Evolutionary conservation across 192 early-diverging fungal genomes (phyloP), one percentile per base, ranked within the genome.

Genomic region (Gigaspora rosea): DNA sequence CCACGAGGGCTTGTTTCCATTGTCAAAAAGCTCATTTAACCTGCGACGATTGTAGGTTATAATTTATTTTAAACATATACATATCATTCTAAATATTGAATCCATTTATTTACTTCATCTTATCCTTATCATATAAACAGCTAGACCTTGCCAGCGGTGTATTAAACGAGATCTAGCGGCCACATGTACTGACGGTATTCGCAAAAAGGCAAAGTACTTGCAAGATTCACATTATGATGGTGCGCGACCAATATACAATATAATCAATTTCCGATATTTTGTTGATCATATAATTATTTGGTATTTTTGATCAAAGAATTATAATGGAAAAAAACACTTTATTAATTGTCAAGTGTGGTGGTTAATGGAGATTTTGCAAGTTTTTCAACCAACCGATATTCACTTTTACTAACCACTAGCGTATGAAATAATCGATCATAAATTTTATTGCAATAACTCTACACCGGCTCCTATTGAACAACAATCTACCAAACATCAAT

Each of bases 121-220:
- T 57, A 48, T 47, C n/a, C 46, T 66, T 68, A 3, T 74, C 61
- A 57, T 51, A n/a, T 56, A 36, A 36, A 20, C 50, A 89, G 88
- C 85, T 57, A 91, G 96, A 22, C 96, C 96, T 47, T 98, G 96
- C 76, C 86, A 86, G 47, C 91, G 95, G 4, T 98, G 96, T 78
- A 85, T 94, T 22, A 97, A 95, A 83, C 82, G 91, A 65, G 94
- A 92, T 41, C 79, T 95, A 22, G 90, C 84, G 2, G 82, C 76
- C 32, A 90, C 92, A 7, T 96, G 96, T 77, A 87, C 90, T 4
- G 95, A 97, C 75, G 94, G 95, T 20, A 81, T 85, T 32, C 88
- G 95, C 76, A 98, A 96, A 79, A 95, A 92, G 80, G 95, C 95
- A 36, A 98, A 98, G 84, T 97, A 98, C 73, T 84, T 96, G 64